These are phyloP conservation scores for Colletotrichum acutatum DNA, from an alignment of 2,329 filamentous ascomycete genomes.

Conservation along the genomic window DNA sequence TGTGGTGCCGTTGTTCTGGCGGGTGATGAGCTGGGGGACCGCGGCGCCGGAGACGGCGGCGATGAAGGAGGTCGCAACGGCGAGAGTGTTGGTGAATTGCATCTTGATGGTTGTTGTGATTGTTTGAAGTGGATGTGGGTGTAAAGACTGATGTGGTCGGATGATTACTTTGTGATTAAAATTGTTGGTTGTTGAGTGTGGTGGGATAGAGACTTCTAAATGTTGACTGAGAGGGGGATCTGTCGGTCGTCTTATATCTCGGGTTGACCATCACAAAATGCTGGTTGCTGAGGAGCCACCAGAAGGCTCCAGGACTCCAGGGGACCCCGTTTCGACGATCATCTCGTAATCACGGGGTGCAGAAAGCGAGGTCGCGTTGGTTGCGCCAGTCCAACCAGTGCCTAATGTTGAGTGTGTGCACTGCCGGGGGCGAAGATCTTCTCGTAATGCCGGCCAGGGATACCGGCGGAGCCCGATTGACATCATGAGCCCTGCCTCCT, in stretches of 20 bases:
- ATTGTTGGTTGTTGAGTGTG: background rate
- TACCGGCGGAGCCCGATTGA: constrained; percentile 15
- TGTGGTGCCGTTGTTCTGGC: constrained; percentile 1
- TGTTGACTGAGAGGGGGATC: background rate
- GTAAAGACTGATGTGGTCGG: constrained; percentile 26
- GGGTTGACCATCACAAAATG: background rate
- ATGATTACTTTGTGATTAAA: constrained; percentile 14
- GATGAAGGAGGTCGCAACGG: constrained; percentile 42
- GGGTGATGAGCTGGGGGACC: background rate
- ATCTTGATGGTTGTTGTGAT: constrained; percentile 21
- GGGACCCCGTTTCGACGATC: background rate
- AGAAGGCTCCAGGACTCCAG: background rate
- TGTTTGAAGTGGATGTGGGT: background rate
- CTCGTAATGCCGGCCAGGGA: constrained; percentile 28
- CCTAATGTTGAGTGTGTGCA: background rate
- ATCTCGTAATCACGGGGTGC: constrained; percentile 22
- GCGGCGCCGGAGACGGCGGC: constrained; percentile 38
- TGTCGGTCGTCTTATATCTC: constrained; percentile 4
- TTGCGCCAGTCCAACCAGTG: background rate
- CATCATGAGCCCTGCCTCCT: constrained; percentile 16
- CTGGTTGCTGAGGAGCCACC: constrained; percentile 11
- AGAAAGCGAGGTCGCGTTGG: background rate
- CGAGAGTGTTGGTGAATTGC: constrained; percentile 35
- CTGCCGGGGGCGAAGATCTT: constrained; percentile 27
- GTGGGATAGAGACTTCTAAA: background rate